A percentile compares a stretch with the other conserved stretches of the same genome.
These are phyloP conservation scores for Gyromitra esculenta DNA, from an alignment of 2,329 filamentous ascomycete species.

Conservation along the genomic window DNA sequence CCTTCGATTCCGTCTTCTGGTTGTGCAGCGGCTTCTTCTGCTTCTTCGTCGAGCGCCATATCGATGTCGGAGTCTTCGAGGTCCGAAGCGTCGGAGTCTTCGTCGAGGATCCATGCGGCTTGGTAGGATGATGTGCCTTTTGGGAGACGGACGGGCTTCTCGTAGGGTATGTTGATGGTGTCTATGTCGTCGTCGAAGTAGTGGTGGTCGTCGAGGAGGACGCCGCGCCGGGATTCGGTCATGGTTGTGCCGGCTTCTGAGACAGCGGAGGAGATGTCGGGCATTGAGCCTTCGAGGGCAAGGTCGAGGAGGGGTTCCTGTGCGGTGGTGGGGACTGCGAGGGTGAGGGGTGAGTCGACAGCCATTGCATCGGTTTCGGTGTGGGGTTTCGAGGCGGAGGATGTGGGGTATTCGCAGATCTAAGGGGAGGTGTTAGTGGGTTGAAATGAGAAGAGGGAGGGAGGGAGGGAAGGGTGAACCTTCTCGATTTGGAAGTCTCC, in stretches of 20 bases:
- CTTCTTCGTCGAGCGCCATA: conserved; percentile 61
- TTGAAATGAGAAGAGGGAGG: too few species aligned
- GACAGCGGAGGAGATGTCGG: conserved; percentile 69
- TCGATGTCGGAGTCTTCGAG: conserved; percentile 53
- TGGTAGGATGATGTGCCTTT: conserved; percentile 95
- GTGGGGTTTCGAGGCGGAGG: conserved; percentile 35
- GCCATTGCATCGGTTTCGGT: conserved; percentile 72
- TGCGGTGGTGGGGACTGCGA: conserved; percentile 79
- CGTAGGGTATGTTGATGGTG: conserved; percentile 64
- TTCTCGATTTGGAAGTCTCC: conserved; percentile 92
- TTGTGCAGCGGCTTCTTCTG: conserved; percentile 65
- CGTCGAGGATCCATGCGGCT: conserved; percentile 86
- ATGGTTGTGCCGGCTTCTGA: conserved; percentile 67
- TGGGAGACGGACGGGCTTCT: conserved; percentile 77
- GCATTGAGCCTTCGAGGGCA: conserved; percentile 88
- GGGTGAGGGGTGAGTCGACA: conserved; percentile 64
- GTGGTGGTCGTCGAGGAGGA: conserved; percentile 94
- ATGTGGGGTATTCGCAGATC: conserved; percentile 47
- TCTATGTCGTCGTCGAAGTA: conserved; percentile 93
- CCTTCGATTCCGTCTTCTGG: conserved; percentile 87
- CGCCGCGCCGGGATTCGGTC: conserved; percentile 71
- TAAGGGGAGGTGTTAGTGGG: conserved; percentile 2
- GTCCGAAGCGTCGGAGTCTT: conserved; percentile 67
- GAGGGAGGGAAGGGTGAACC: conserved; percentile 66
- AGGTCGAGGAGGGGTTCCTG: conserved; percentile 84